A percentile compares a stretch with the other conserved stretches of the same genome.
Evolutionary conservation across 2,329 filamentous ascomycete species (phyloP).

Genomic region (Lachnellula subtilissima): DNA sequence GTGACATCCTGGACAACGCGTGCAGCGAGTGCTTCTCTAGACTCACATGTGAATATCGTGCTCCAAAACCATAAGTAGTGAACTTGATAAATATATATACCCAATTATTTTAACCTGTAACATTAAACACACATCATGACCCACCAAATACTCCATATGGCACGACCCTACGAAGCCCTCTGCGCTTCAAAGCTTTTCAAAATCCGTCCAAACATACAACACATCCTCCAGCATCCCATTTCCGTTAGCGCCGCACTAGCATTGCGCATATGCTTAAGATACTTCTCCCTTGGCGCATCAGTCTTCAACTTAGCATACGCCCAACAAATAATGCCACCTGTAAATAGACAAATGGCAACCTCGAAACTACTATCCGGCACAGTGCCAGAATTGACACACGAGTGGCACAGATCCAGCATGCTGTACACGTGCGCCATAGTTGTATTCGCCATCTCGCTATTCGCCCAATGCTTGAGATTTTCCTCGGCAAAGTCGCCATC

Average conservation of each 20-base stretch:
- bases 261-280: slow-evolving; percentile 18
- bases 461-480: slow-evolving; percentile 29
- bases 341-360: slow-evolving; percentile 25
- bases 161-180: neutral
- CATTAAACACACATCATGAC: neutral
- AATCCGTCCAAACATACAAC: slow-evolving; percentile 26
- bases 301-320: slow-evolving; percentile 24
- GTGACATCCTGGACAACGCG: too few species aligned
- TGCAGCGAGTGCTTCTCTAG: too few species aligned
- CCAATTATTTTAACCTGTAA: neutral
- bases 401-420: slow-evolving; percentile 22
- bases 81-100: too few species aligned
- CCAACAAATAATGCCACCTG: slow-evolving; percentile 28
- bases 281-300: slow-evolving; percentile 10
- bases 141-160: neutral
- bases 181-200: slow-evolving; percentile 22
- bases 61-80: too few species aligned
- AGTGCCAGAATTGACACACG: slow-evolving; percentile 9
- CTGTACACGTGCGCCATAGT: slow-evolving; percentile 26
- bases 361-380: slow-evolving; percentile 22
- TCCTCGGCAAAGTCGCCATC: slow-evolving; percentile 26
- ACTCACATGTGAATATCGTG: too few species aligned
- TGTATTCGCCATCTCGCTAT: slow-evolving; percentile 18
- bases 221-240: slow-evolving; percentile 29
- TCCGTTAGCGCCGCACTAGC: slow-evolving; percentile 21